Evolutionary conservation across 139 green algal genomes (phyloP).

Genomic region (Diplosphaera chodatii): DNA sequence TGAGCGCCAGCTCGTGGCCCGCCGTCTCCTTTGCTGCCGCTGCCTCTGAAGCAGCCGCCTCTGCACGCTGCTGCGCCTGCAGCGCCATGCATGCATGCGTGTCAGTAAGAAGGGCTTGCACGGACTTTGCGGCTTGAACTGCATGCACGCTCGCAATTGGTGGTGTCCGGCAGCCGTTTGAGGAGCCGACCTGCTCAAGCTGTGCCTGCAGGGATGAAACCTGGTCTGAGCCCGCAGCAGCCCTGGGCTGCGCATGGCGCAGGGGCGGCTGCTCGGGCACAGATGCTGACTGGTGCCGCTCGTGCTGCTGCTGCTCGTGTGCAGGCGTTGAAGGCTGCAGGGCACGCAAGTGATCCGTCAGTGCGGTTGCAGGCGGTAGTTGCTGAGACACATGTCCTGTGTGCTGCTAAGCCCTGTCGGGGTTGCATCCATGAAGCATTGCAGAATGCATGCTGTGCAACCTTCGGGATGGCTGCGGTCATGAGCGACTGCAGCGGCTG

Average conservation of each 20-base stretch:
- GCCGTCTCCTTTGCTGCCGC: constrained; percentile 52
- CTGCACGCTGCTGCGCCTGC: constrained; percentile 5
- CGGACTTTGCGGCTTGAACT: too few species aligned
- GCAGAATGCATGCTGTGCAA: too few species aligned
- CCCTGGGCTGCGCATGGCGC: not conserved
- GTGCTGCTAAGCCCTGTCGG: not conserved
- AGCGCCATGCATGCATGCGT: not conserved
- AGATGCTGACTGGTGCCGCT: not conserved
- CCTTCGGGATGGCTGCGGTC: not conserved
- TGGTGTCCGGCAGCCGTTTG: too few species aligned
- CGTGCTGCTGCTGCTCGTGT: not conserved
- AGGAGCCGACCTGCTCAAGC: not conserved
- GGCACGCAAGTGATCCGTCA: too few species aligned
- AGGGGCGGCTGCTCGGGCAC: too few species aligned
- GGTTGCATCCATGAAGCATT: too few species aligned
- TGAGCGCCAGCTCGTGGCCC: constrained; percentile 59
- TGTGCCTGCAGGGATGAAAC: not conserved
- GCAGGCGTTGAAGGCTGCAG: too few species aligned
- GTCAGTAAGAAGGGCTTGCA: not conserved
- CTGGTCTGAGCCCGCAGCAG: not conserved
- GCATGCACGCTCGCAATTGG: too few species aligned
- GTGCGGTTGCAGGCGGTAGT: too few species aligned
- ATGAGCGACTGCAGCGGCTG: not conserved
- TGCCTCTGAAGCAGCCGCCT: constrained; percentile 27
- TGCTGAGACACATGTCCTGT: not conserved